Evolutionary conservation across 768 basidiomycete genomes (phyloP), one percentile per base, ranked within the genome.

Genomic region (Psilocybe sp.): DNA sequence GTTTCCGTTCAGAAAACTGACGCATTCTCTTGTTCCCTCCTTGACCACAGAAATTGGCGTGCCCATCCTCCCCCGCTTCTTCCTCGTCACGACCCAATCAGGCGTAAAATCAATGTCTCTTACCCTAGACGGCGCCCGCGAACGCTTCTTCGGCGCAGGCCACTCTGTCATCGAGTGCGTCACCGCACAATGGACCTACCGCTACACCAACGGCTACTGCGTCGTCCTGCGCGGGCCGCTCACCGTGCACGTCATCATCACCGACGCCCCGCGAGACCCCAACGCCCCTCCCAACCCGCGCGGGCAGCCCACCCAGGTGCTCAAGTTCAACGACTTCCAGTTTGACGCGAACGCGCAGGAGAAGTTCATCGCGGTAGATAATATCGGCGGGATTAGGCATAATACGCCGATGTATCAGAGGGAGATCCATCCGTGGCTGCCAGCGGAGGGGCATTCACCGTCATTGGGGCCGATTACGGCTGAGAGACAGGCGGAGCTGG

Each of bases 61-160:
- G 39, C 85, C 84, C 20, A 89, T 89, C 51, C 72, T 91, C 32
- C 87, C 89, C 11, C 85, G 89, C 20, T 92, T 92, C 68, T 90
- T 92, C 70, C 78, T 89, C 31, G 88, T 90, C 15, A 90, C 88
- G 0, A 85, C 85, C 2, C 87, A 89, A 63, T 89, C 90, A 4
- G 91, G 90, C 20, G 90, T 92, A 45, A 84, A 84, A 54, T 87
- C 87, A 4, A 92, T 92, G 87, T 78, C 81, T 12, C 67, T 92
- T n/a, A 79, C 82, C 1, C 72, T 92, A 18, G 87, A 91, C 59
- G 87, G 86, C 36, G 88, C 85, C 1, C 80, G 84, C 12, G 91
- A 93, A 61, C 76, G 87, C 49, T 49, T 72, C 5, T 73, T 63
- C 47, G 59, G 61, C 2, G 69, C 67, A n/a, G 69, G 77, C 7